A percentile compares a stretch with the other conserved stretches of the same genome.
Conservation (phyloP, 208 protist genomes). For the Trypanosoma cruzi region DNA sequence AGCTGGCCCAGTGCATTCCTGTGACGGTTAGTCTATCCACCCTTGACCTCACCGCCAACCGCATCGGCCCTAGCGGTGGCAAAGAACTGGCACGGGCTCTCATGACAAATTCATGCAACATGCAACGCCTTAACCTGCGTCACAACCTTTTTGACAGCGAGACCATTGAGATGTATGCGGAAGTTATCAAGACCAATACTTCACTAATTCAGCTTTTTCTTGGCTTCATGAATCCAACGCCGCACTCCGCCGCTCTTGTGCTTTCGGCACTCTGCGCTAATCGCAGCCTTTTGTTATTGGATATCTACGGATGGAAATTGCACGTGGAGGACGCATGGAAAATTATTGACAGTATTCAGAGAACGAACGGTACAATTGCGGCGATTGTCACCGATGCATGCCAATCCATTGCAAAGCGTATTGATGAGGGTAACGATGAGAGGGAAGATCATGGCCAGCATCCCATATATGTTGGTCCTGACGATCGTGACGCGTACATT, state of each 20-base stretch:
- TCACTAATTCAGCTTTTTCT: conserved; percentile 91
- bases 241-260: conserved; percentile 55
- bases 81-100: conserved; percentile 65
- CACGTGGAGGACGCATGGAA: conserved; percentile 32
- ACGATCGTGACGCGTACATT: conserved; percentile 86
- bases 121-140: conserved; percentile 87
- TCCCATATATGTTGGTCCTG: conserved; percentile 81
- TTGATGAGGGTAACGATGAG: conserved; percentile 65
- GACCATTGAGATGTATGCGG: conserved; percentile 60
- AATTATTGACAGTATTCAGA: conserved; percentile 50
- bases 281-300: conserved; percentile 71
- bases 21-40: conserved; percentile 58
- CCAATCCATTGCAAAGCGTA: conserved; percentile 49
- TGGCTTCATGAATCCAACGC: conserved; percentile 86
- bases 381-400: conserved; percentile 84
- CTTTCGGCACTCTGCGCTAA: conserved; percentile 61
- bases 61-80: conserved; percentile 74
- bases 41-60: conserved; percentile 88
- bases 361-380: conserved; percentile 50
- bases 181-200: conserved; percentile 68
- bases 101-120: conserved; percentile 48
- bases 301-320: conserved; percentile 89
- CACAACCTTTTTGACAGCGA: conserved; percentile 85
- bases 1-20: conserved; percentile 67
- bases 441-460: conserved; percentile 61